Evolutionary conservation across 371 early-diverging fungal genomes (phyloP), one percentile per base, ranked within the genome.

Genomic region (Vairimorpha ceranae): DNA sequence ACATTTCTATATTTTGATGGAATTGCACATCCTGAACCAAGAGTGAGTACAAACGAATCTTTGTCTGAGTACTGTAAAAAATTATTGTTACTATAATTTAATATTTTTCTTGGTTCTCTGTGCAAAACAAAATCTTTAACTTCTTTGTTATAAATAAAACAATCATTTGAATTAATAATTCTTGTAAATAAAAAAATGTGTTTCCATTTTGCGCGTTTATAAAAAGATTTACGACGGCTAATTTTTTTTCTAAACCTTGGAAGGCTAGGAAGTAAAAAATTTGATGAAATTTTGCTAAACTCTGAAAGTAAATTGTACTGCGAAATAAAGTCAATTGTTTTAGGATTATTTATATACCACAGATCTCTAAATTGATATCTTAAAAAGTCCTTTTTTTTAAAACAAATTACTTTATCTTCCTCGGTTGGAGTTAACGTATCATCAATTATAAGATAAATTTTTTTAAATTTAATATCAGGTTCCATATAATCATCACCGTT

Each of bases 1-100:
- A 92, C 93, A 83, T 97, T 97, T 81, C 99, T 86, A 83, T 90
- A 90, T 75, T 90, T 90, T n/a, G 91, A 89, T 0, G 99, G 97
- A 38, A 93, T 83, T 0, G 95, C 88, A 21, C 96, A 92, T 7
- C 94, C 97, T 0, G 97, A 97, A 10, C 99, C 99, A n/a, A 80
- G 72, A 72, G 82, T 78, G n/a, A 76, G 52, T 64, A 65, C 25
- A 45, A 17, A 48, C 19, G 52, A 36, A 15, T 58, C 51, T 29
- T 27, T 10, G 6, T 36, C 15, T 41, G 41, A 10, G n/a, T n/a
- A n/a, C n/a, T n/a, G n/a, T 41, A 41, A 41, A 41, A 41, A 41
- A 41, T 41, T 41, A 41, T 41, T 15, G 15, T 41, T 15, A 10
- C 15, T 7, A 41, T 41, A 41, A 41, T 41, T 41, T 41, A 41